Base-by-base conservation (phyloP, 768 basidiomycete species). In the Chlorophyllum brunneum region DNA sequence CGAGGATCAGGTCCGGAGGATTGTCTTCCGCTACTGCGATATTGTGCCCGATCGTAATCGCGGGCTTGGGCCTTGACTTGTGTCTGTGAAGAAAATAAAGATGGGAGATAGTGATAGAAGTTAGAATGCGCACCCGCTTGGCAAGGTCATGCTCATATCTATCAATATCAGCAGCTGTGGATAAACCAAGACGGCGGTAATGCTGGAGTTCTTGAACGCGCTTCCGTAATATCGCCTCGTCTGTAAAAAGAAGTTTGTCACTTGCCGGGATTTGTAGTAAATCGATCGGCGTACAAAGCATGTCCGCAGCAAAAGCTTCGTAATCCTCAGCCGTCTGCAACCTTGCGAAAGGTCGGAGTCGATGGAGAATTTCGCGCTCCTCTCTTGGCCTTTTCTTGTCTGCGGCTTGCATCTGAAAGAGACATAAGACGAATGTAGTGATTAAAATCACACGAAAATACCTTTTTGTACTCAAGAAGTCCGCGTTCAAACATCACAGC, bases 401-500 rank as follows among this genome's bases (percentile, higher is more conserved):
- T 2, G 80, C 78, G 8, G 91, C 89, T 77, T 89, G 85, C 74
- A 93, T 88, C 95, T 97, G 31, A 44, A 27, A 44, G 38, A 59
- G 56, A 49, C 58, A 55, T 49, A 23, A 48, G 24, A 52, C 39
- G n/a, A 5, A 45, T 45, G 29, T 11, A 29, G 43, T 44, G 45
- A 36, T 26, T 18, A 16, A 18, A 40, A 29, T 27, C 18, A 37
- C 9, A n/a, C 13, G 34, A 36, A 56, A 77, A 45, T 54, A 93
- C 95, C 84, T 94, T 93, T 69, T 95, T 98, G 65, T 95, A 92
- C 59, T 97, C 92, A 41, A 95, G 73, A 47, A 99, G 70, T 1
- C 92, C 92, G 36, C 95, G 76, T 60, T 98, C 90, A 61, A 92
- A 97, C 66, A 99, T 90, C 56, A 99, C 67, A 2, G 83, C 83